phyloP scores from a whole-genome alignment of 179 eudicot genomes.

The Spinacia oleracea region DNA sequence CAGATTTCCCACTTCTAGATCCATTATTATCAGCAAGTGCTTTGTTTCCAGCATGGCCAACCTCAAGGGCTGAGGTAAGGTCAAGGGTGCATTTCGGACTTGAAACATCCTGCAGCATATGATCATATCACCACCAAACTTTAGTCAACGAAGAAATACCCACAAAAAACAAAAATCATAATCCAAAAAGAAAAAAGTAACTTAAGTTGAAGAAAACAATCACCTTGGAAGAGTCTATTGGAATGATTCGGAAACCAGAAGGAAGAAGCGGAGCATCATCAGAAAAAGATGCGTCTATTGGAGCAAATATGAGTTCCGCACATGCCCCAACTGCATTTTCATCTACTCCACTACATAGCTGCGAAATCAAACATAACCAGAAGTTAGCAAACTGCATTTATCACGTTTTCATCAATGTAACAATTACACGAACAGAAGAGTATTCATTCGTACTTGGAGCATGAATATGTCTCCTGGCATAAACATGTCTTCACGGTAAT shows the following conservation, averaged over 20 bases:
- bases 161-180: not conserved
- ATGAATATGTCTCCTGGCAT: conserved; percentile 53
- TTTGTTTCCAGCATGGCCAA: conserved; percentile 56
- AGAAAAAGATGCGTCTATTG: conserved; percentile 93
- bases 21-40: conserved; percentile 42
- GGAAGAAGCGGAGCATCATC: conserved; percentile 91
- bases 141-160: not conserved
- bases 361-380: conserved; percentile 16
- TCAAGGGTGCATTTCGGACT: conserved; percentile 80
- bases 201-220: conserved; percentile 3
- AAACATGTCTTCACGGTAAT: conserved; percentile 49
- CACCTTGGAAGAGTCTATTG: conserved; percentile 64
- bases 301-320: conserved; percentile 93
- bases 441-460: conserved; percentile 37
- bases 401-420: not conserved
- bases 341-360: conserved; percentile 90
- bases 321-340: conserved; percentile 92
- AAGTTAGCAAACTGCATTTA: not conserved
- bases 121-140: not conserved
- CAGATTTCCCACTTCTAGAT: conserved; percentile 53
- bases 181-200: not conserved
- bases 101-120: conserved; percentile 48
- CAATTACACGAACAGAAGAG: not conserved
- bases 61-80: conserved; percentile 91
- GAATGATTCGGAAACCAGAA: conserved; percentile 90